Evolutionary conservation across 75 land plant species (phyloP), one percentile per base, ranked within the genome.

Genomic region (Pinus taeda): DNA sequence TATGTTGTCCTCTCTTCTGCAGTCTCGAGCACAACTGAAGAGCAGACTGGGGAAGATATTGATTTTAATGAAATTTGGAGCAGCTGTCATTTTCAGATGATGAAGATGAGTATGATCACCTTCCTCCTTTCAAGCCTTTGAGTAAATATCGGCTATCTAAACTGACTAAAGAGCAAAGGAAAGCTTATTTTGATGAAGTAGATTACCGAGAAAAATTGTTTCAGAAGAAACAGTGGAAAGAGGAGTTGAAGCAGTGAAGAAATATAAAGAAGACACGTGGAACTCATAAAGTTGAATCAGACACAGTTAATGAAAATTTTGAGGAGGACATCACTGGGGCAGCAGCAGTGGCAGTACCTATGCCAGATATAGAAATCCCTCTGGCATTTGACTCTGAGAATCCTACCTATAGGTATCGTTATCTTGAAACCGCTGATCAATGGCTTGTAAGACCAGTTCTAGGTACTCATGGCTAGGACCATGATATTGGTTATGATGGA

Each of bases 401-500:
- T 80, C 98, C 98, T 67, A 85, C 88, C 60, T 90, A 92, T 78
- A 77, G 88, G 86, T 85, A 85, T 74, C 79, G 98, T 9, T 97
- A 93, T 73, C 77, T 90, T 76, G 99, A 95, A 73, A 89, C 93
- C 37, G 86, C 90, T 18, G 89, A 87, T 22, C 92, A 92, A 76
- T 85, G 92, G 77, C 81, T 97, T 71, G 87, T 88, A 22, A 77
- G 99, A 70, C 99, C 99, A 18, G 98, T 97, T 17, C 65, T 97
- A 66, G 98, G 94, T 69, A 86, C 88, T n/a, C 98, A 97, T 91
- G 95, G 99, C 18, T 97, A 98, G 99, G 99, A 97, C 77, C 99
- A 94, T 87, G 99, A 97, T 76, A 88, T 84, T 75, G 98, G 98
- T 5, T 97, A 94, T 81, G 99, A 97, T 81, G 99, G 99, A 55